phyloP scores from a whole-genome alignment of 257 asterid genomes.

The Misopates orontium region DNA sequence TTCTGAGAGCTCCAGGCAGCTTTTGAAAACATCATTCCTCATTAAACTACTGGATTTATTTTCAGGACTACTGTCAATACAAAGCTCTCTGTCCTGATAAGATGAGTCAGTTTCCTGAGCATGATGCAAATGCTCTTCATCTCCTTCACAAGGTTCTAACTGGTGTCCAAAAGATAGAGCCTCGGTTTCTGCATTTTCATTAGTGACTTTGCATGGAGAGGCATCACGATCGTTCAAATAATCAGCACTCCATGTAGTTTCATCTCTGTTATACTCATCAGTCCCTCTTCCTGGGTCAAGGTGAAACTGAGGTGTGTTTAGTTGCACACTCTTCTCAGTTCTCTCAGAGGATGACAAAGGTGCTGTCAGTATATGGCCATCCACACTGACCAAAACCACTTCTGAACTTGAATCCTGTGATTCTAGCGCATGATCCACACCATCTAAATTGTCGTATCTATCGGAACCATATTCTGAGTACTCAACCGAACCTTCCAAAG shows the following conservation, averaged over 20 bases:
- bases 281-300: slow-evolving; percentile 75
- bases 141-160: slow-evolving; percentile 37
- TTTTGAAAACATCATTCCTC: slow-evolving; percentile 54
- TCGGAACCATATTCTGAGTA: slow-evolving; percentile 66
- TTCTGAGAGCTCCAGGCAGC: slow-evolving; percentile 74
- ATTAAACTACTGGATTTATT: slow-evolving; percentile 34
- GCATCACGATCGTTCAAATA: slow-evolving; percentile 40
- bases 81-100: slow-evolving; percentile 30
- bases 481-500: slow-evolving; percentile 62
- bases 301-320: slow-evolving; percentile 68
- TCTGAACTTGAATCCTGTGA: slow-evolving; percentile 64
- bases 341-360: slow-evolving; percentile 73
- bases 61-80: slow-evolving; percentile 28
- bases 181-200: slow-evolving; percentile 28
- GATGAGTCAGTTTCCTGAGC: slow-evolving; percentile 36
- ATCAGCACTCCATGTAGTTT: slow-evolving; percentile 50
- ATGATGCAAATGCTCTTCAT: slow-evolving; percentile 30
- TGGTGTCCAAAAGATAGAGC: slow-evolving; percentile 28
- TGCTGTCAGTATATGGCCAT: slow-evolving; percentile 85
- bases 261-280: slow-evolving; percentile 45
- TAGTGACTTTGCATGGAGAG: slow-evolving; percentile 30
- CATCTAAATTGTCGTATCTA: slow-evolving; percentile 59
- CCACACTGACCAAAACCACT: slow-evolving; percentile 90
- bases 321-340: slow-evolving; percentile 53
- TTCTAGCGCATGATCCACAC: slow-evolving; percentile 56